These are phyloP conservation scores for Pycnococcus provasolii DNA, from an alignment of 139 green algal species.

Conservation along the genomic window DNA sequence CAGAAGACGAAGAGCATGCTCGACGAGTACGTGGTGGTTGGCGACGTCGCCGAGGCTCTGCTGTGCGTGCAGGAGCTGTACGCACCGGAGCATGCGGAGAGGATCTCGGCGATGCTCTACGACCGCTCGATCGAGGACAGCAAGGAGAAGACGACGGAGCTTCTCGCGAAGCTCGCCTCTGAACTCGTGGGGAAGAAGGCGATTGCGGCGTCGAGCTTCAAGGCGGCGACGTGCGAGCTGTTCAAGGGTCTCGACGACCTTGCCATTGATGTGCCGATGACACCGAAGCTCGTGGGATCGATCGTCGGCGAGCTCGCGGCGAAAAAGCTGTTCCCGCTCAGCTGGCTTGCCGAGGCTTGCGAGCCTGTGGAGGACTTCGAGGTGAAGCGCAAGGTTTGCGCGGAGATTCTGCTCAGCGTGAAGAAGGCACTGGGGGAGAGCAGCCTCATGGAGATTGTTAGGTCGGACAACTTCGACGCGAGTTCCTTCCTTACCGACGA, in stretches of 20 bases:
- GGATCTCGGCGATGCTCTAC: neutral
- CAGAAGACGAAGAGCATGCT: conserved; percentile 8
- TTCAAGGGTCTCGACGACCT: conserved; percentile 10
- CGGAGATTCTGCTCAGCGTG: too few species aligned
- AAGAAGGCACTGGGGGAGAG: too few species aligned
- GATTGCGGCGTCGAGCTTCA: too few species aligned
- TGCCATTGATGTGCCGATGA: conserved; percentile 20
- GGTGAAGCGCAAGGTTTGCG: too few species aligned
- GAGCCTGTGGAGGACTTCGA: too few species aligned
- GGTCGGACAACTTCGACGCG: too few species aligned
- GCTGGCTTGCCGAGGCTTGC: too few species aligned
- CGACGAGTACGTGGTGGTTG: conserved; percentile 6
- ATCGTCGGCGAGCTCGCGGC: neutral
- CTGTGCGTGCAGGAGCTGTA: conserved; percentile 5
- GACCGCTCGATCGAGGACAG: neutral
- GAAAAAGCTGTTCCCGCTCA: too few species aligned
- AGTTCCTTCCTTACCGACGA: too few species aligned
- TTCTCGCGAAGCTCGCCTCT: neutral
- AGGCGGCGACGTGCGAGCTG: neutral
- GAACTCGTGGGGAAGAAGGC: too few species aligned
- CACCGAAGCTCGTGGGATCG: conserved; percentile 10
- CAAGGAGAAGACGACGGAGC: neutral
- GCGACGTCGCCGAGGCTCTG: conserved; percentile 13
- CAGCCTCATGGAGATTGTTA: too few species aligned
- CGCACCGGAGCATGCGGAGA: neutral